Evolutionary conservation across 148 eudicot genomes (phyloP).

Genomic region (Chenopodium berlandieri): DNA sequence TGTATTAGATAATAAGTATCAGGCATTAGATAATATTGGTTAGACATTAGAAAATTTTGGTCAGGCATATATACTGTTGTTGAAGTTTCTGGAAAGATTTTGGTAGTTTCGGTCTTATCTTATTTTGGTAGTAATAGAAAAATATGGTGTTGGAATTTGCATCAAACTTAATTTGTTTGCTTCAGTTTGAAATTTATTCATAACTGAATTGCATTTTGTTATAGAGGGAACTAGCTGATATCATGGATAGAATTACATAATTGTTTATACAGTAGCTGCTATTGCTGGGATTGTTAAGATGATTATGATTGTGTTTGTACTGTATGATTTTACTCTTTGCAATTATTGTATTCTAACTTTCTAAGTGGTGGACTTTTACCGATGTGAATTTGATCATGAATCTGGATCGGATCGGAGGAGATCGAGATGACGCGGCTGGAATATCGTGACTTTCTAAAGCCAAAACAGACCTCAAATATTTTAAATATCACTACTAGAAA

Average conservation of each 20-base stretch:
- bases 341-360: background rate
- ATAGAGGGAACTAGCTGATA: too few species aligned
- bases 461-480: too few species aligned
- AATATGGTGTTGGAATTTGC: background rate
- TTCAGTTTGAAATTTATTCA: background rate
- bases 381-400: slow-evolving; percentile 57
- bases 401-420: slow-evolving; percentile 7
- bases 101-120: background rate
- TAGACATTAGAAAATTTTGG: too few species aligned
- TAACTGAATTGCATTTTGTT: background rate
- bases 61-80: too few species aligned
- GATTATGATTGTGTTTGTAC: background rate
- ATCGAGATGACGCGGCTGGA: too few species aligned
- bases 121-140: background rate
- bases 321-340: background rate
- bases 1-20: too few species aligned
- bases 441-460: too few species aligned
- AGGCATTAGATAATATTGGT: too few species aligned
- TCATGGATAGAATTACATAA: too few species aligned
- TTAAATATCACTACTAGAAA: too few species aligned
- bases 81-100: too few species aligned
- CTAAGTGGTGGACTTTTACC: slow-evolving; percentile 33
- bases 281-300: background rate
- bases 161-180: background rate
- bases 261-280: too few species aligned